Percentiles rank a stretch among this genome's conserved stretches.
Evolutionary conservation across 257 asterid species (phyloP).

Genomic region (Solanum gandarillasii): DNA sequence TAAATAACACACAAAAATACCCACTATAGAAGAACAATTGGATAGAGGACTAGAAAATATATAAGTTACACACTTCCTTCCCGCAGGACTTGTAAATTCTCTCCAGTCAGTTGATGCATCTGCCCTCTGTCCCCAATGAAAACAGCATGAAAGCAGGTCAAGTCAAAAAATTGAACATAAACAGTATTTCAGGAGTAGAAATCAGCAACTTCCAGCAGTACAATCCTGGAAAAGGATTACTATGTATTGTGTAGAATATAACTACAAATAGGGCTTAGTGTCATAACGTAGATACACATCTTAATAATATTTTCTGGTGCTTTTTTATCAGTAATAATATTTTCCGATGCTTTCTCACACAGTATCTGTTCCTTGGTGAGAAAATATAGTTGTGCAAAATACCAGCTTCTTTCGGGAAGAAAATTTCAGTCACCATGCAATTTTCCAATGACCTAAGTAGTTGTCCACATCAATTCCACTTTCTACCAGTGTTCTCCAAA

Average conservation of each 20-base stretch:
- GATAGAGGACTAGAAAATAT: not conserved
- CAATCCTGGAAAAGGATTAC: not conserved
- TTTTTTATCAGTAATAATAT: not conserved
- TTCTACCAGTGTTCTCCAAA: not conserved
- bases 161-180: not conserved
- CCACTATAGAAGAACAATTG: not conserved
- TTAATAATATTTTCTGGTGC: not conserved
- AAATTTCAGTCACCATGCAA: not conserved
- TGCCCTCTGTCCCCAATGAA: slow-evolving; percentile 61
- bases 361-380: not conserved
- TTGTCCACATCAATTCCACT: not conserved
- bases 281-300: not conserved
- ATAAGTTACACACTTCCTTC: slow-evolving; percentile 49
- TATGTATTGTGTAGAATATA: not conserved
- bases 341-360: not conserved
- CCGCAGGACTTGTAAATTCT: slow-evolving; percentile 60
- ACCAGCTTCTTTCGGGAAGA: not conserved
- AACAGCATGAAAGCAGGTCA: slow-evolving; percentile 6
- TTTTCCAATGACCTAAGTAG: not conserved
- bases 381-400: not conserved
- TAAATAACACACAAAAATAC: not conserved
- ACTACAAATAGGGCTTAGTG: not conserved
- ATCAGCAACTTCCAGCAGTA: not conserved
- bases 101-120: slow-evolving; percentile 96
- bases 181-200: not conserved